A percentile compares a stretch with the other conserved stretches of the same genome.
Conservation (phyloP, 371 early-diverging fungal genomes). For the Lichtheimia hyalospora region DNA sequence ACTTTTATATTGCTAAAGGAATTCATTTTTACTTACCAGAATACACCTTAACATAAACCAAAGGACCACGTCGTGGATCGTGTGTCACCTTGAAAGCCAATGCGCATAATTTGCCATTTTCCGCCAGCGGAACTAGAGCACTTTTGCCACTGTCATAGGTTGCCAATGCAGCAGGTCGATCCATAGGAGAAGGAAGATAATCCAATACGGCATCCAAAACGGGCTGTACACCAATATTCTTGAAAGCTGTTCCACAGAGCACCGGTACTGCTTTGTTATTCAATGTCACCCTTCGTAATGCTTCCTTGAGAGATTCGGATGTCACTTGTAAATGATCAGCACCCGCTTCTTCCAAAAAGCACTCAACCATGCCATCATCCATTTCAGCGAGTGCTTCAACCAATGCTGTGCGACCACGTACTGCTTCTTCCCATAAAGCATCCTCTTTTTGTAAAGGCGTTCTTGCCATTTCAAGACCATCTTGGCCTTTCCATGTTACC, state of each 20-base stretch:
- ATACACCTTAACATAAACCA: constrained; percentile 95
- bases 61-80: constrained; percentile 80
- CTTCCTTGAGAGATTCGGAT: constrained; percentile 56
- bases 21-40: constrained; percentile 53
- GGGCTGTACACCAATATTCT: constrained; percentile 92
- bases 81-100: constrained; percentile 94
- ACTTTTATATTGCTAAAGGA: background rate
- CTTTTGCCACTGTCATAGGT: constrained; percentile 37
- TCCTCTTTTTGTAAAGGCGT: constrained; percentile 17
- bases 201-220: constrained; percentile 86
- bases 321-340: constrained; percentile 71
- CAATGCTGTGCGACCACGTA: constrained; percentile 60
- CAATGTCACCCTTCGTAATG: constrained; percentile 76
- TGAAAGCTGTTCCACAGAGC: constrained; percentile 87
- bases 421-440: constrained; percentile 47
- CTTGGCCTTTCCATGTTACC: constrained; percentile 62
- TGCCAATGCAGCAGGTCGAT: constrained; percentile 66
- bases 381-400: constrained; percentile 85
- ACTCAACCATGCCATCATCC: constrained; percentile 84
- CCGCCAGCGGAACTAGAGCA: constrained; percentile 34
- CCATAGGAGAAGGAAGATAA: constrained; percentile 84
- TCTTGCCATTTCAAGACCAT: constrained; percentile 48
- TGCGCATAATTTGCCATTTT: constrained; percentile 69
- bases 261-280: constrained; percentile 78
- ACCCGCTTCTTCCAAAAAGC: constrained; percentile 67